Evolutionary conservation across 352 stramenopile genomes (phyloP).

Genomic region (Globisporangium sylvaticum): DNA sequence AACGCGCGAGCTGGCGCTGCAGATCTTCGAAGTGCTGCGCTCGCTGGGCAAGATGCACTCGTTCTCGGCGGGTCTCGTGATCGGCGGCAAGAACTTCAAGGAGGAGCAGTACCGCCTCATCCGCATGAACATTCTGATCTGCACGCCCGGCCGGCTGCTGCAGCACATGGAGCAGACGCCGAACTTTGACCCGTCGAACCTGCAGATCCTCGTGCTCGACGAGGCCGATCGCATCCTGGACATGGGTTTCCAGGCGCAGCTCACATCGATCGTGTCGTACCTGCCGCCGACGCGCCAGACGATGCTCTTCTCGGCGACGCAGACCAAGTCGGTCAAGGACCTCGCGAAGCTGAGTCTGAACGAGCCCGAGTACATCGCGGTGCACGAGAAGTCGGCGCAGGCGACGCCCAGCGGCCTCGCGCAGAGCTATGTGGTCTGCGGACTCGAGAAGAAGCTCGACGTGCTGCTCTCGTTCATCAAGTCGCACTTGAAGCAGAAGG

Average conservation of each 20-base stretch:
- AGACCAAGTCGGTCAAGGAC: conserved; percentile 97
- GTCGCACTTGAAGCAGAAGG: conserved; percentile 97
- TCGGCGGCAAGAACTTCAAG: conserved; percentile 94
- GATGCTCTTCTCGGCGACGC: conserved; percentile 96
- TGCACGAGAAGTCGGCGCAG: conserved; percentile 90
- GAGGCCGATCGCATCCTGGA: conserved; percentile 99
- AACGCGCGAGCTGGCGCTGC: conserved; percentile 97
- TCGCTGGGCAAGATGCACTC: conserved; percentile 93
- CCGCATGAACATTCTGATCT: conserved; percentile 97
- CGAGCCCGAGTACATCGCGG: conserved; percentile 96
- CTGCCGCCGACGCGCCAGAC: conserved; percentile 94
- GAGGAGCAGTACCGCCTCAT: conserved; percentile 94
- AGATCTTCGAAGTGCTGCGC: conserved; percentile 99
- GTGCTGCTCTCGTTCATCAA: conserved; percentile 98
- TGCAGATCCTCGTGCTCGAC: conserved; percentile 97
- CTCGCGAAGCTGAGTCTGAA: conserved; percentile 93
- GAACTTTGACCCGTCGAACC: conserved; percentile 92
- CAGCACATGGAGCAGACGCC: conserved; percentile 99
- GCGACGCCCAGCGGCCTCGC: conserved; percentile 91
- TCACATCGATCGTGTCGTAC: conserved; percentile 95
- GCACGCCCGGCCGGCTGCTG: conserved; percentile 94
- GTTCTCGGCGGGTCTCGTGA: conserved; percentile 96
- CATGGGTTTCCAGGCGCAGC: conserved; percentile 98
- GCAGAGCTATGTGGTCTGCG: conserved; percentile 95
- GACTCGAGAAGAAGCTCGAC: conserved; percentile 96